phyloP scores from a whole-genome alignment of 352 stramenopile species.

The Peronosclerospora sorghi region DNA sequence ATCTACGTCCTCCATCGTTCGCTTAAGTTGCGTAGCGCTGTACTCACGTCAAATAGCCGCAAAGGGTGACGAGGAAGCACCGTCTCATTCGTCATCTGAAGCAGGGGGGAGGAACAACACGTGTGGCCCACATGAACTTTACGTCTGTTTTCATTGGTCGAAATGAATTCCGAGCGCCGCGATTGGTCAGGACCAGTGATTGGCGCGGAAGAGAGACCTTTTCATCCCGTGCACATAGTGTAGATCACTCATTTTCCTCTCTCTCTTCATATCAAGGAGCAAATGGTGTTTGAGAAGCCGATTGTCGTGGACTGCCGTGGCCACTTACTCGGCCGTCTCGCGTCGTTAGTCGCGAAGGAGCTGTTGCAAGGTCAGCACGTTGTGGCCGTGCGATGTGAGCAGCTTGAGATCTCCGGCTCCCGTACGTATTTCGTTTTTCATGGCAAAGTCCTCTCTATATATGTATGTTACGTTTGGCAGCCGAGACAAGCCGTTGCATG shows the following conservation, averaged over 20 bases:
- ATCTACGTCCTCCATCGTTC: too few species aligned
- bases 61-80: slow-evolving; percentile 12
- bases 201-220: slow-evolving; percentile 10
- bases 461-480: background rate
- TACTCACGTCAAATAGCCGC: slow-evolving; percentile 18
- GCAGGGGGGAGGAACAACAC: background rate
- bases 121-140: slow-evolving; percentile 1
- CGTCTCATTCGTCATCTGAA: slow-evolving; percentile 5
- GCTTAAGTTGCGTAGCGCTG: background rate
- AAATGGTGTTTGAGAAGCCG: slow-evolving; percentile 91
- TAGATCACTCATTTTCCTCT: slow-evolving; percentile 57
- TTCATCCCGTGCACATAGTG: background rate
- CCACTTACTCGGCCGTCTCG: slow-evolving; percentile 97
- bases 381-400: slow-evolving; percentile 96
- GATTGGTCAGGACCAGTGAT: slow-evolving; percentile 17
- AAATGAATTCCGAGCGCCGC: slow-evolving; percentile 1
- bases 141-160: slow-evolving; percentile 6
- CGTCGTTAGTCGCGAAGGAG: slow-evolving; percentile 98
- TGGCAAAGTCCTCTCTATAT: background rate
- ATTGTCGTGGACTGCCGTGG: slow-evolving; percentile 97
- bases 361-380: slow-evolving; percentile 97
- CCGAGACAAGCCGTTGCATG: background rate
- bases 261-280: slow-evolving; percentile 19
- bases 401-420: slow-evolving; percentile 97
- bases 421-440: slow-evolving; percentile 44